Conservation (phyloP, 306 rosid genomes). For the Canavalia gladiata region DNA sequence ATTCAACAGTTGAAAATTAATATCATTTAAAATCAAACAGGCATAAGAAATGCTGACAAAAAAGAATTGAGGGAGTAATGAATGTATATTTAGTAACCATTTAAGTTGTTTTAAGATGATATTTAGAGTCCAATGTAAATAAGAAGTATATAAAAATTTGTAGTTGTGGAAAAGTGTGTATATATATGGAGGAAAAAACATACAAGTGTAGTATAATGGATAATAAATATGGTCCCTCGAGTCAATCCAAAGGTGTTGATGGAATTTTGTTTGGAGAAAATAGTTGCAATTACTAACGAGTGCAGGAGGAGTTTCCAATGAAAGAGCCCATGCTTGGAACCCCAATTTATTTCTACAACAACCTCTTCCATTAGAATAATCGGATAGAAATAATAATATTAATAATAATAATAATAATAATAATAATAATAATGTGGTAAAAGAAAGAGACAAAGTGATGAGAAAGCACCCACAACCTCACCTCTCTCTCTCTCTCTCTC, state of each 20-base stretch:
- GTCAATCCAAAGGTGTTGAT: slow-evolving; percentile 78
- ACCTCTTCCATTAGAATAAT: slow-evolving; percentile 90
- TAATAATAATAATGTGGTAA: slow-evolving; percentile 33
- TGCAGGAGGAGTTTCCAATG: neutral
- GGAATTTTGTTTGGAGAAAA: slow-evolving; percentile 56
- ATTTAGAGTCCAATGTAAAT: no score
- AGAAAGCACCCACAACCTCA: slow-evolving; percentile 50
- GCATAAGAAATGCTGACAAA: no score
- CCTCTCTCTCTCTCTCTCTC: slow-evolving; percentile 52
- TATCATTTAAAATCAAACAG: no score
- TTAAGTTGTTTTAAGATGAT: neutral
- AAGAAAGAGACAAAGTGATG: slow-evolving; percentile 60
- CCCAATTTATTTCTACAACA: slow-evolving; percentile 86
- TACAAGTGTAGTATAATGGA: slow-evolving; percentile 7
- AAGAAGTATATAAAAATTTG: no score
- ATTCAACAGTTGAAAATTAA: no score
- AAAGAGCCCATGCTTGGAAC: slow-evolving; percentile 44
- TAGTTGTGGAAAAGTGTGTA: neutral
- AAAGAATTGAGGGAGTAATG: neutral
- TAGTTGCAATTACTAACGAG: slow-evolving; percentile 72
- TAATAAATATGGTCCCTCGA: slow-evolving; percentile 90
- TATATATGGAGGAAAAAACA: neutral
- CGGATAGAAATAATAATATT: neutral
- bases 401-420: no score
- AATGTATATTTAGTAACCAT: neutral